Evolutionary conservation across 345 rosid genomes (phyloP).

Genomic region (Brassica carinata): DNA sequence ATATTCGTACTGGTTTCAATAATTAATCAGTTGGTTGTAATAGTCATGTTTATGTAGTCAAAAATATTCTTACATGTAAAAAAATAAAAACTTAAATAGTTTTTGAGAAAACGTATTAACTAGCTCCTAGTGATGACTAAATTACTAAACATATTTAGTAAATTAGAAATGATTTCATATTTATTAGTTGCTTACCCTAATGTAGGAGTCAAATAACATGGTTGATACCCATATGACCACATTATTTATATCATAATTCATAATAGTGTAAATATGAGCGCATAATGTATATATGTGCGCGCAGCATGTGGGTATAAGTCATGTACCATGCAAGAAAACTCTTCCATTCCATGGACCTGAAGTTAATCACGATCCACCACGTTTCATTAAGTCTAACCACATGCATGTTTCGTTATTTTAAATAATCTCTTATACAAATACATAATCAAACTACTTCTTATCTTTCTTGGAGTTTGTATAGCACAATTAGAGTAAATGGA

Average conservation of each 20-base stretch:
- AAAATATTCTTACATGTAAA: not conserved
- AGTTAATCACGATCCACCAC: conserved; percentile 37
- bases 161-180: not conserved
- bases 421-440: not conserved
- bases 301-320: conserved; percentile 6
- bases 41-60: not conserved
- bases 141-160: not conserved
- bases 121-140: not conserved
- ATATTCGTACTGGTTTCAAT: not conserved
- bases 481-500: no score
- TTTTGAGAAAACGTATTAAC: not conserved
- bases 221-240: not conserved
- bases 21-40: not conserved
- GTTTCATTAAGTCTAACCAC: conserved; percentile 36
- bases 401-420: conserved; percentile 27
- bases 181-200: not conserved
- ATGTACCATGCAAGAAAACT: conserved; percentile 38
- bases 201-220: not conserved
- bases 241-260: not conserved
- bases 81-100: not conserved
- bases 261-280: not conserved
- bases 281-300: not conserved
- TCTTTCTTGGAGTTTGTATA: not conserved
- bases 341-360: conserved; percentile 21
- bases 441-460: conserved; percentile 19